phyloP scores from a whole-genome alignment of 176 grass and related monocot species.

The Rhipidocladum racemiflorum region DNA sequence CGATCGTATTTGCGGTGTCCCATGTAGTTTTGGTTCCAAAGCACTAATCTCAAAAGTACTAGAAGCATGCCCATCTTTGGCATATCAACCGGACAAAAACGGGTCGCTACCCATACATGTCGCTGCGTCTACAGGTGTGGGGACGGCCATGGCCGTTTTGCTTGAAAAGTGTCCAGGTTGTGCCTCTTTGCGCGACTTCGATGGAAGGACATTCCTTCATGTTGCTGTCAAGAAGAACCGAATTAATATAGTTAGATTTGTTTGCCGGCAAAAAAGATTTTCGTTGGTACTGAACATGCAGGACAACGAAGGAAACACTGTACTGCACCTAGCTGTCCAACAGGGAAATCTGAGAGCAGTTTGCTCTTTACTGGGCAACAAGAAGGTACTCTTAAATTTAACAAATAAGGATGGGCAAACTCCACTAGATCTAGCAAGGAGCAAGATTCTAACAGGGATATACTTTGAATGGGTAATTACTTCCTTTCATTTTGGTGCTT shows the following conservation, averaged over 20 bases:
- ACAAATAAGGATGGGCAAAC: conserved; percentile 31
- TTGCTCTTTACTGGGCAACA: background rate
- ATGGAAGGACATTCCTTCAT: conserved; percentile 6
- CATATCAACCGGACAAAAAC: too few species aligned
- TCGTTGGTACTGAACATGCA: conserved; percentile 7
- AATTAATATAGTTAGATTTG: background rate
- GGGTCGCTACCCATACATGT: too few species aligned
- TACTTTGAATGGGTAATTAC: too few species aligned
- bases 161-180: too few species aligned
- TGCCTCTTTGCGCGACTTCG: background rate
- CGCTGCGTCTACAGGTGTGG: too few species aligned
- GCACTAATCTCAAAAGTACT: too few species aligned
- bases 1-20: too few species aligned
- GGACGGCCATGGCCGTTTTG: too few species aligned
- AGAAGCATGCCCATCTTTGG: too few species aligned
- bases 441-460: background rate
- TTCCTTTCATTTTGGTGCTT: background rate
- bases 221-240: conserved; percentile 5
- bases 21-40: too few species aligned
- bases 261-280: background rate
- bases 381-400: conserved; percentile 9
- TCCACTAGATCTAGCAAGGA: conserved; percentile 1
- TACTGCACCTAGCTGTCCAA: conserved; percentile 27
- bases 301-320: conserved; percentile 39
- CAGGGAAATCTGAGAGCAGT: background rate